These are phyloP conservation scores for Pythium folliculosum DNA, from an alignment of 352 stramenopile species.

Conservation along the genomic window DNA sequence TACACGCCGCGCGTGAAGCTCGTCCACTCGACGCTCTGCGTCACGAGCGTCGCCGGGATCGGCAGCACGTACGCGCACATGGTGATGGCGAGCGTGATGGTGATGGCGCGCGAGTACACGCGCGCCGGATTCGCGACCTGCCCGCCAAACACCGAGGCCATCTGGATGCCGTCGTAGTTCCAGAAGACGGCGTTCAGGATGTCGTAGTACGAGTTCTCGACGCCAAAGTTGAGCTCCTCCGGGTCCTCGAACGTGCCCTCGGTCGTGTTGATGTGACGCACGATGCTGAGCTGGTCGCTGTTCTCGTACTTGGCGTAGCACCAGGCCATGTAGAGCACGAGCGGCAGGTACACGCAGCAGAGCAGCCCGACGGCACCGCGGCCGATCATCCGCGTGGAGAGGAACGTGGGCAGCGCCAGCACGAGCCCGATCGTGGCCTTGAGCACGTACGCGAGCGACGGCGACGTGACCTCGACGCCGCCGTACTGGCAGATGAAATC, in stretches of 20 bases:
- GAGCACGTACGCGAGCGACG: slow-evolving; percentile 21
- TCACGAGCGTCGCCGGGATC: slow-evolving; percentile 70
- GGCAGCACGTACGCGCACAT: slow-evolving; percentile 83
- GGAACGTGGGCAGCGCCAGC: slow-evolving; percentile 30
- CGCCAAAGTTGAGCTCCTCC: slow-evolving; percentile 2
- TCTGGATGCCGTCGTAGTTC: slow-evolving; percentile 92
- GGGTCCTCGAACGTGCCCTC: slow-evolving; percentile 7
- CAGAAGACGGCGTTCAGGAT: slow-evolving; percentile 92
- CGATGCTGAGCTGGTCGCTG: slow-evolving; percentile 5
- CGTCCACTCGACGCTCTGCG: slow-evolving; percentile 40
- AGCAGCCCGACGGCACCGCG: slow-evolving; percentile 58
- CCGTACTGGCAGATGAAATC: slow-evolving; percentile 18
- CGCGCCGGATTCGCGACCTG: slow-evolving; percentile 78
- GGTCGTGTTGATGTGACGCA: slow-evolving; percentile 6
- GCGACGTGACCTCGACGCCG: slow-evolving; percentile 12
- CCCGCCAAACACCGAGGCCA: slow-evolving; percentile 75
- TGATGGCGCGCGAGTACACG: slow-evolving; percentile 77
- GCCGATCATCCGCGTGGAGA: slow-evolving; percentile 63
- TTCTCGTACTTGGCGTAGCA: slow-evolving; percentile 18
- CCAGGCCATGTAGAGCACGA: slow-evolving; percentile 58
- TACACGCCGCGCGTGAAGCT: slow-evolving; percentile 87
- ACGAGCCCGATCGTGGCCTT: slow-evolving; percentile 32
- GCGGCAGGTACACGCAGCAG: slow-evolving; percentile 79
- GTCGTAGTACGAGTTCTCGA: slow-evolving; percentile 18
- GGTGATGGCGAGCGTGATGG: slow-evolving; percentile 58